Conservation (phyloP, 495 filamentous ascomycete species). For the Penicillium ochrochloron region DNA sequence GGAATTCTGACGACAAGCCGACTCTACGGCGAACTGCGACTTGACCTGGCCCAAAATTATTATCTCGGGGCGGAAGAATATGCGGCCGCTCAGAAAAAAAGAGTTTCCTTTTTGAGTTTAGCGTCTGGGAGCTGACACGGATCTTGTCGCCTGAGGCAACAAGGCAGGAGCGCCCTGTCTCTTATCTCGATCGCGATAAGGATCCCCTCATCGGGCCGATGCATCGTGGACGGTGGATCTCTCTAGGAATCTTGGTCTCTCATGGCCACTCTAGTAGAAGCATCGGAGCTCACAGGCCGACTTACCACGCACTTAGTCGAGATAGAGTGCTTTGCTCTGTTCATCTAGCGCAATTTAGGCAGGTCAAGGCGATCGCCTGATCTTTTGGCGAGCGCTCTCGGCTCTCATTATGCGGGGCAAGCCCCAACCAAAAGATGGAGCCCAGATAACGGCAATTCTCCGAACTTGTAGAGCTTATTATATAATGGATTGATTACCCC, state of each 20-base stretch:
- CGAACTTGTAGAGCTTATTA: slow-evolving; percentile 12
- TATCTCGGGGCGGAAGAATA: slow-evolving; percentile 43
- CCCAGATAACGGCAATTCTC: slow-evolving; percentile 13
- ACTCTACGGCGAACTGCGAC: slow-evolving; percentile 13
- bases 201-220: slow-evolving; percentile 22
- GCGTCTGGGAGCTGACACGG: not conserved
- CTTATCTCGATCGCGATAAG: slow-evolving; percentile 9
- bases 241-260: not conserved
- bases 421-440: slow-evolving; percentile 8
- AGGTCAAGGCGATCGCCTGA: not conserved
- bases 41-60: slow-evolving; percentile 40
- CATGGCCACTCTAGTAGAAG: not conserved
- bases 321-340: not conserved
- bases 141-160: slow-evolving; percentile 19
- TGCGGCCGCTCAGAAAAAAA: slow-evolving; percentile 30
- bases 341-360: not conserved
- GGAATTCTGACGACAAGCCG: slow-evolving; percentile 12
- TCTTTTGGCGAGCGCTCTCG: not conserved
- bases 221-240: not conserved
- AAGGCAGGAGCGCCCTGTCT: not conserved
- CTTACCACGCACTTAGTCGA: not conserved
- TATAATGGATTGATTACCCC: slow-evolving; percentile 11
- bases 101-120: slow-evolving; percentile 23
- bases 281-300: not conserved
- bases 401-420: slow-evolving; percentile 18